Evolutionary conservation across 2,329 filamentous ascomycete species (phyloP).

Genomic region (Coniochaeta sp.): DNA sequence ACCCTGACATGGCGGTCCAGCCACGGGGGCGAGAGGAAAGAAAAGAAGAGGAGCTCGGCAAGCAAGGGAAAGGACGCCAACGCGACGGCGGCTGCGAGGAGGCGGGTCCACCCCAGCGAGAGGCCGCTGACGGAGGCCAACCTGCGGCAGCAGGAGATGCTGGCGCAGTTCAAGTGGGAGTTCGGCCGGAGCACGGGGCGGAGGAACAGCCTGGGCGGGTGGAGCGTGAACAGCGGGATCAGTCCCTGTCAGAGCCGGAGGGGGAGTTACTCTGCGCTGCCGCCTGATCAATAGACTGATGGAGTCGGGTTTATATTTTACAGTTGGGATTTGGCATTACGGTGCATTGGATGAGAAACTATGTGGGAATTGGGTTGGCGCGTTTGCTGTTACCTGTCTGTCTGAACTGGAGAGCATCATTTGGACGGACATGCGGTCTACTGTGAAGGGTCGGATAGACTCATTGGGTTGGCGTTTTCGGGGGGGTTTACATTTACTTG

Average conservation of each 20-base stretch:
- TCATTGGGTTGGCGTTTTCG: too few species aligned
- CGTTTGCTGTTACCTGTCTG: too few species aligned
- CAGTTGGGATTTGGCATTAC: too few species aligned
- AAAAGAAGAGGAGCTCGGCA: conserved; percentile 3
- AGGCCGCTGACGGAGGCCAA: conserved; percentile 37
- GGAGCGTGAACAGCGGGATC: not conserved
- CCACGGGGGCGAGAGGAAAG: not conserved
- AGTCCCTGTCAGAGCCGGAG: not conserved
- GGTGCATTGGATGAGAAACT: too few species aligned
- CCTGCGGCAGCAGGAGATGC: conserved; percentile 38
- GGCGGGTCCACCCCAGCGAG: conserved; percentile 33
- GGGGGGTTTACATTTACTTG: too few species aligned
- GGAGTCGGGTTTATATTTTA: too few species aligned
- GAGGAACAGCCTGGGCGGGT: not conserved
- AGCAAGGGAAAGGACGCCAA: not conserved
- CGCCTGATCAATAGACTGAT: not conserved
- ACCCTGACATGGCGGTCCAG: conserved; percentile 10
- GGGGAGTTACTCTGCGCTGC: not conserved
- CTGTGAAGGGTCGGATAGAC: too few species aligned
- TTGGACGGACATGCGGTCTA: too few species aligned
- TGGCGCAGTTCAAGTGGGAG: conserved; percentile 36
- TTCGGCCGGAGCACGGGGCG: conserved; percentile 28
- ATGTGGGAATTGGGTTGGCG: too few species aligned
- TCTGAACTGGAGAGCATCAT: too few species aligned
- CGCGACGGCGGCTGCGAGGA: conserved; percentile 2